Evolutionary conservation across 768 basidiomycete species (phyloP), one percentile per base, ranked within the genome.

Genomic region (Kwoniella dendrophila): DNA sequence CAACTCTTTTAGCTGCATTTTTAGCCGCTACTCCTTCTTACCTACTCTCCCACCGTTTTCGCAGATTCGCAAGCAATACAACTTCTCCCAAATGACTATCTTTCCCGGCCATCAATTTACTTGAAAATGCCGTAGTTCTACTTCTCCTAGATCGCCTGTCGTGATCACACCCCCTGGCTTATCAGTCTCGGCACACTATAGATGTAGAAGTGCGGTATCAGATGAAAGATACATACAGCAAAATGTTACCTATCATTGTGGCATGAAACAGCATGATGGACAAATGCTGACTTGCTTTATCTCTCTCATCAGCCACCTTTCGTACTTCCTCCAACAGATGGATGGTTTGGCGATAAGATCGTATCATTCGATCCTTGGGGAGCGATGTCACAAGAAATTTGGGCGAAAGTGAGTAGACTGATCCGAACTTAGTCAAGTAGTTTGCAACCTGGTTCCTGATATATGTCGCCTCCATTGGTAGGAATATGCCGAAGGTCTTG

Each of bases 291-390:
- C 30, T 26, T 26, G n/a, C 5, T 8, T 27, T 8, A 7, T 7
- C 2, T 47, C 10, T 36, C n/a, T n/a, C n/a, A n/a, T n/a, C n/a
- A 94, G 75, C 94, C 94, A 0, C 90, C 92, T 0, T 86, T 96
- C 32, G 77, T 83, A 36, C 86, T 96, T 64, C 88, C 86, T 12
- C 87, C 86, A 16, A 86, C 90, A 67, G 85, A 88, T 0, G 78
- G 86, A 4, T 98, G 94, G 94, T 84, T 73, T 57, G 72, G 67
- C 24, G 54, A 71, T 36, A 64, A 70, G 64, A 70, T 97, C 70
- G 93, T 95, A 40, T 87, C 87, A 3, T 88, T 97, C 75, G 94
- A 98, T 71, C 94, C 94, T 0, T 96, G 87, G 86, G 94, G 94
- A 1, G 92, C 95, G 70, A 81, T 95, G 53, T 89, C 88, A 0